A percentile compares a stretch with the other conserved stretches of the same genome.
Conservation (phyloP, 176 grass and related monocot species). For the Melocanna baccifera region DNA sequence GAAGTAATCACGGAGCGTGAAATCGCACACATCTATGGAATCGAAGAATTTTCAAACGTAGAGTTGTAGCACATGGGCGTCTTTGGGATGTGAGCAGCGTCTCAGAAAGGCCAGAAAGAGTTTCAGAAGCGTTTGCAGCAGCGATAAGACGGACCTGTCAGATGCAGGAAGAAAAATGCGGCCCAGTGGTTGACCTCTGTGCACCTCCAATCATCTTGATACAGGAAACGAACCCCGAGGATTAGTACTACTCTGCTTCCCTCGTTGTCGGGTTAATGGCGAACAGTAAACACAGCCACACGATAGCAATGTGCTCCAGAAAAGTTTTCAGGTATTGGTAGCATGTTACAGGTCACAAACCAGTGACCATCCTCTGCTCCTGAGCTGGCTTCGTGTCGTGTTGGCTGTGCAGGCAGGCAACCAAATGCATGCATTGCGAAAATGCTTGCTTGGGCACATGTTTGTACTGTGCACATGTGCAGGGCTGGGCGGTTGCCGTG, state of each 20-base stretch:
- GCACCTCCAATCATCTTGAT: conserved; percentile 27
- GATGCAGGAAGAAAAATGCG: conserved; percentile 24
- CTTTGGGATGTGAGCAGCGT: conserved; percentile 27
- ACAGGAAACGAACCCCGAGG: not conserved
- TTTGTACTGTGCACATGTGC: conserved; percentile 35
- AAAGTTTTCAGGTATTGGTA: not conserved
- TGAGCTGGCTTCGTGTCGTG: conserved; percentile 37
- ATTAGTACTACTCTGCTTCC: not conserved
- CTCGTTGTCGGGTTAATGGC: not conserved
- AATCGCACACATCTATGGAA: not conserved
- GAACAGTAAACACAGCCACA: not conserved
- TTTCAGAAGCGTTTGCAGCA: conserved; percentile 6
- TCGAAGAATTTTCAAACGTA: not conserved
- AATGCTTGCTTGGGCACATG: conserved; percentile 11
- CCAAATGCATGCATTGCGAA: not conserved
- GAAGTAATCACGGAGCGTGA: conserved; percentile 6
- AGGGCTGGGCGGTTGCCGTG: not conserved
- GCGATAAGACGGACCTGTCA: conserved; percentile 17
- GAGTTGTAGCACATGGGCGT: conserved; percentile 4
- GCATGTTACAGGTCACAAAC: not conserved
- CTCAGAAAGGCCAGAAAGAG: not conserved
- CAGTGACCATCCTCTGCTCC: conserved; percentile 6
- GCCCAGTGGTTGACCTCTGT: conserved; percentile 16
- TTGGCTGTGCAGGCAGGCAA: not conserved
- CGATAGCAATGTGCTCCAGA: not conserved